Evolutionary conservation across 495 filamentous ascomycete genomes (phyloP).

Genomic region (Hypoxylon rickii): DNA sequence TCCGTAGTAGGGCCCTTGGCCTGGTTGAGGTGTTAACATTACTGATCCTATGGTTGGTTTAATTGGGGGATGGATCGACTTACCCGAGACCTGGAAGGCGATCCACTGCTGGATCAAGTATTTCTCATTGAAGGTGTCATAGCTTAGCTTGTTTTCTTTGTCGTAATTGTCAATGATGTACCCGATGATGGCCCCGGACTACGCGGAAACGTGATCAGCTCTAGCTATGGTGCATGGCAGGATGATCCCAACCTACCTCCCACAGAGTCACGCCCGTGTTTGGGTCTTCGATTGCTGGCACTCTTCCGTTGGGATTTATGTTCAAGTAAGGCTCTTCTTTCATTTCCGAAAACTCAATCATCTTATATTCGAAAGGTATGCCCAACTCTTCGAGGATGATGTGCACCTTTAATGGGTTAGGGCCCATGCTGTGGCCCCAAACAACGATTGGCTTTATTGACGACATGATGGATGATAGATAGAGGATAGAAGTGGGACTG

Average conservation of each 20-base stretch:
- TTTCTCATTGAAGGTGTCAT: slow-evolving; percentile 51
- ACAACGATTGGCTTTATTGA: slow-evolving; percentile 28
- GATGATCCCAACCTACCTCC: slow-evolving; percentile 46
- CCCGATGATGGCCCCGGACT: slow-evolving; percentile 65
- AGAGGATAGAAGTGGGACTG: not conserved
- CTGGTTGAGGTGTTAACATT: not conserved
- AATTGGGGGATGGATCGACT: not conserved
- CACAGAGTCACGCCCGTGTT: slow-evolving; percentile 67
- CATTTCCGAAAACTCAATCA: slow-evolving; percentile 12
- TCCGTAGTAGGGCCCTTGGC: slow-evolving; percentile 59
- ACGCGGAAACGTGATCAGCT: not conserved
- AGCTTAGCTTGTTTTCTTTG: slow-evolving; percentile 58
- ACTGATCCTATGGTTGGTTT: not conserved
- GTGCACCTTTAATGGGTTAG: slow-evolving; percentile 70
- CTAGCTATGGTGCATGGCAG: too few species aligned
- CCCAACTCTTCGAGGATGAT: slow-evolving; percentile 65
- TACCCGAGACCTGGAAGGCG: slow-evolving; percentile 49
- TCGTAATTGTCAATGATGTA: slow-evolving; percentile 72
- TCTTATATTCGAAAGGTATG: slow-evolving; percentile 54
- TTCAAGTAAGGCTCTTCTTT: slow-evolving; percentile 59
- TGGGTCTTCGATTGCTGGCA: slow-evolving; percentile 53
- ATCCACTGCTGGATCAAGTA: slow-evolving; percentile 53
- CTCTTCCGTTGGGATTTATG: slow-evolving; percentile 71
- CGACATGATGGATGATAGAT: not conserved
- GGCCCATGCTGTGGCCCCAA: slow-evolving; percentile 46